These are phyloP conservation scores for Talaromyces pinophilus DNA, from an alignment of 2,329 filamentous ascomycete species.

Conservation along the genomic window DNA sequence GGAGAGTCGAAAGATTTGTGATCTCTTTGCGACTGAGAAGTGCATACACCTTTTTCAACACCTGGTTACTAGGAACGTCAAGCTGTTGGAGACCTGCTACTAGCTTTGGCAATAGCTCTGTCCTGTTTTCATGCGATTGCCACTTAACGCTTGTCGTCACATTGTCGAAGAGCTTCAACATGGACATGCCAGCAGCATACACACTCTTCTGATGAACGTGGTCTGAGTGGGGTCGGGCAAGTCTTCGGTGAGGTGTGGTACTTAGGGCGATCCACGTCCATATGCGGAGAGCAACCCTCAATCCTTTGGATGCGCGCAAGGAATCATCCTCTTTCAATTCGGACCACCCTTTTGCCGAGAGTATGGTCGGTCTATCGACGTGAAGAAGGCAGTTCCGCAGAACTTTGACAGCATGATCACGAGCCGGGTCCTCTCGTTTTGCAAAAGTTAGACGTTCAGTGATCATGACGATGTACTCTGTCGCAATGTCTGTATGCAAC, in stretches of 20 bases:
- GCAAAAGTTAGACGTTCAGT: conserved; percentile 36
- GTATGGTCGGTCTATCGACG: conserved; percentile 27
- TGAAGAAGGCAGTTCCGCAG: conserved; percentile 35
- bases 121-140: conserved; percentile 22
- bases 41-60: conserved; percentile 33
- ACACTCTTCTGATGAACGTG: conserved; percentile 23
- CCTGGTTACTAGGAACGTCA: conserved; percentile 34
- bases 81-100: conserved; percentile 34
- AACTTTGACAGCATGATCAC: conserved; percentile 29
- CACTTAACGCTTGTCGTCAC: conserved; percentile 21
- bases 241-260: conserved; percentile 26
- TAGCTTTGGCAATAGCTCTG: conserved; percentile 33
- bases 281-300: conserved; percentile 34
- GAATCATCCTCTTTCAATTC: conserved; percentile 24
- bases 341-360: conserved; percentile 32
- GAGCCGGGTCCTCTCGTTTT: conserved; percentile 23
- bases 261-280: conserved; percentile 37
- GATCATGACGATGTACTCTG: conserved; percentile 34
- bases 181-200: conserved; percentile 27
- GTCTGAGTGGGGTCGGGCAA: conserved; percentile 26
- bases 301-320: conserved; percentile 21
- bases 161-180: conserved; percentile 35
- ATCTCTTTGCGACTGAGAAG: conserved; percentile 31
- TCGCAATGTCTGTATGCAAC: conserved; percentile 30
- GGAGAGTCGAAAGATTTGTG: conserved; percentile 28